Conservation (phyloP, 2,329 filamentous ascomycete species). For the Colletotrichum scovillei region DNA sequence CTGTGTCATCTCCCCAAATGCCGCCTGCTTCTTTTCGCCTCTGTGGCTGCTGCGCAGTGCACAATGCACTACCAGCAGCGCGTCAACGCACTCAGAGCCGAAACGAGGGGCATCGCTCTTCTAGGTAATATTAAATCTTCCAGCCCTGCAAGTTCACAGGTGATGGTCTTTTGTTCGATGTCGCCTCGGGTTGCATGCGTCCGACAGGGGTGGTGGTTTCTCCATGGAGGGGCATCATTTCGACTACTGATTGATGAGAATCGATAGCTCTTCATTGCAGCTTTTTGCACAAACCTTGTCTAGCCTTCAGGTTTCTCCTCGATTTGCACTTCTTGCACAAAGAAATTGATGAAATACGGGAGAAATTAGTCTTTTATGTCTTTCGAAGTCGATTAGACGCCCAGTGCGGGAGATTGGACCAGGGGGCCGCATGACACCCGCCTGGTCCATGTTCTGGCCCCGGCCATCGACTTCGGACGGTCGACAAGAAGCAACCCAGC, state of each 20-base stretch:
- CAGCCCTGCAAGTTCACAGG: not conserved
- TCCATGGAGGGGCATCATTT: not conserved
- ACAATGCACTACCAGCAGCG: too few relatives aligned
- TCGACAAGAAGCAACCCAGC: slow-evolving; percentile 9
- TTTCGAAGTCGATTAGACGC: not conserved
- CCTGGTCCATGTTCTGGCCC: slow-evolving; percentile 10
- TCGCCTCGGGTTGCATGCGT: not conserved
- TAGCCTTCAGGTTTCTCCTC: not conserved
- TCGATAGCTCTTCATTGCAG: not conserved
- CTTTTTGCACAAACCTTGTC: not conserved
- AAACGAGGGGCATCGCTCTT: too few relatives aligned
- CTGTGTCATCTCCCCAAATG: not conserved
- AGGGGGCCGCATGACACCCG: not conserved
- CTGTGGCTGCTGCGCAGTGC: not conserved
- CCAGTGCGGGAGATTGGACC: not conserved
- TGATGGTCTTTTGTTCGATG: not conserved
- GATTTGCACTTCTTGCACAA: not conserved
- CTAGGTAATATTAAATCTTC: too few relatives aligned
- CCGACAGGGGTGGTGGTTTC: not conserved
- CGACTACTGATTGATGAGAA: not conserved
- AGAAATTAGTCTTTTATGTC: not conserved
- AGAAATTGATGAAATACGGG: not conserved
- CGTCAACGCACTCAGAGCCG: too few relatives aligned
- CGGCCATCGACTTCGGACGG: slow-evolving; percentile 18
- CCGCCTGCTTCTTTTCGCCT: not conserved